Conservation (phyloP, 225 moss, liverwort and hornwort genomes). For the Sphagnum contortum region DNA sequence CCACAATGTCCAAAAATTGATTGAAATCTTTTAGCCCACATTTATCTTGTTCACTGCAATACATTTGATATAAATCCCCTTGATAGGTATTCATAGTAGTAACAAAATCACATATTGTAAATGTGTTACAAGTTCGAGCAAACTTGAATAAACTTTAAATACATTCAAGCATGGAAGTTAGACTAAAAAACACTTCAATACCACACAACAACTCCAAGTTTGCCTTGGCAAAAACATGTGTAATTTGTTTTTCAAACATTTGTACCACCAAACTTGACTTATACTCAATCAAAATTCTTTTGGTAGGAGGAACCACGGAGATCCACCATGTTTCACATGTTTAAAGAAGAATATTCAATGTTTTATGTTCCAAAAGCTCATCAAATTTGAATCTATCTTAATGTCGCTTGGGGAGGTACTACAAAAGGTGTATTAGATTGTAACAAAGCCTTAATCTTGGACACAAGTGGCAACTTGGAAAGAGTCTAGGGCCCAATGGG, state of each 20-base stretch:
- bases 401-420: background rate
- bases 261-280: background rate
- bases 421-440: background rate
- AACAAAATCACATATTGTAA: background rate
- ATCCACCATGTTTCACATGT: background rate
- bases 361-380: background rate
- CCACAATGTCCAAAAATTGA: background rate
- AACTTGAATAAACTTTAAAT: background rate
- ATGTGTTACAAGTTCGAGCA: background rate
- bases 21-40: background rate
- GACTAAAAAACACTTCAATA: background rate
- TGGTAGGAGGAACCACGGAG: background rate
- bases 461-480: background rate
- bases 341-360: background rate
- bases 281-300: background rate
- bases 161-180: constrained; percentile 1
- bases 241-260: background rate
- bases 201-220: background rate
- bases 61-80: background rate
- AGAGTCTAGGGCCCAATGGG: background rate
- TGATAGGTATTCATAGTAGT: background rate
- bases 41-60: background rate
- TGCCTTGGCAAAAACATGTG: background rate
- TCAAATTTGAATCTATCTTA: background rate
- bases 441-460: background rate